phyloP scores from a whole-genome alignment of 2,329 filamentous ascomycete species.

The Rutstroemia sydowiana region DNA sequence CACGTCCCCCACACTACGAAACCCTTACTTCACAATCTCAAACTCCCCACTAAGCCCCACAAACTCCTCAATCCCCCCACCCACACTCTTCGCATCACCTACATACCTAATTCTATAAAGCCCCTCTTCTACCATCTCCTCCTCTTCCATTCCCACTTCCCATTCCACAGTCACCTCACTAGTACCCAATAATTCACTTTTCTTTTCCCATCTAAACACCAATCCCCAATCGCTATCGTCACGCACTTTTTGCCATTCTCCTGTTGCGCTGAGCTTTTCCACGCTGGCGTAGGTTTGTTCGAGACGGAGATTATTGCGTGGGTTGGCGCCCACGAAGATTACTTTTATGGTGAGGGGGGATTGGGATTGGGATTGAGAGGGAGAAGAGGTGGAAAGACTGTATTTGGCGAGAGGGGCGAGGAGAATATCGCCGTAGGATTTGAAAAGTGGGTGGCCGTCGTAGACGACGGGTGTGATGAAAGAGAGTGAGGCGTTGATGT shows the following conservation, averaged over 20 bases:
- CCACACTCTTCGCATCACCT: conserved; percentile 65
- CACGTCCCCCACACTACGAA: too few relatives aligned
- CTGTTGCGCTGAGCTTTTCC: conserved; percentile 48
- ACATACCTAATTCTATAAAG: conserved; percentile 76
- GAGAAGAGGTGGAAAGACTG: conserved; percentile 43
- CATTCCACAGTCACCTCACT: conserved; percentile 77
- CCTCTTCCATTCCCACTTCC: conserved; percentile 69
- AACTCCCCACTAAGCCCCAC: conserved; percentile 58
- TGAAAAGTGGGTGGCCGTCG: conserved; percentile 59
- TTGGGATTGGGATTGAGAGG: too few relatives aligned
- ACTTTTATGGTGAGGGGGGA: conserved; percentile 43
- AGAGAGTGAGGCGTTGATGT: conserved; percentile 64
- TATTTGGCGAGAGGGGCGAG: conserved; percentile 48
- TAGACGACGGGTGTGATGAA: conserved; percentile 76
- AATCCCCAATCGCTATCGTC: conserved; percentile 79
- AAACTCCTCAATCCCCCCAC: conserved; percentile 60
- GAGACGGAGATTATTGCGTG: conserved; percentile 76
- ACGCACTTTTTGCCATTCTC: conserved; percentile 57
- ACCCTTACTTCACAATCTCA: not conserved
- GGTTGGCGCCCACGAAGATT: conserved; percentile 80
- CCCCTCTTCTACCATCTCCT: conserved; percentile 51
- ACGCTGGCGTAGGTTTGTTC: conserved; percentile 73
- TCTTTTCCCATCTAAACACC: conserved; percentile 72
- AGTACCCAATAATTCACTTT: conserved; percentile 59
- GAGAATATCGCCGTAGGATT: conserved; percentile 62